These are phyloP conservation scores for Aeschynomene evenia DNA, from an alignment of 306 rosid genomes.

Conservation along the genomic window DNA sequence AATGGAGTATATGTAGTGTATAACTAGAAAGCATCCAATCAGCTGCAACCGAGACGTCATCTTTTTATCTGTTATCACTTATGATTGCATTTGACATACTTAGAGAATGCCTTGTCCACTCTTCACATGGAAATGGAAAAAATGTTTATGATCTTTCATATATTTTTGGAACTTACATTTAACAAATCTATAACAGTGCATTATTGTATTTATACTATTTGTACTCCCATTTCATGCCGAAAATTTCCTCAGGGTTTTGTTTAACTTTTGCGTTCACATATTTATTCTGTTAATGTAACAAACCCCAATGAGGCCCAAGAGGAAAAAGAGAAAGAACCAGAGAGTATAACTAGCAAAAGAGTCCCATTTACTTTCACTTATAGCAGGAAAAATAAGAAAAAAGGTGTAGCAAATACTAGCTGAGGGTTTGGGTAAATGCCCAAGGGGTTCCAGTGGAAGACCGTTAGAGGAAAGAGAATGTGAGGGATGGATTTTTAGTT, in stretches of 20 bases:
- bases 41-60: background rate
- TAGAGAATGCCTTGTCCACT: background rate
- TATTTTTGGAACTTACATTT: constrained; percentile 14
- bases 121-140: background rate
- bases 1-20: background rate
- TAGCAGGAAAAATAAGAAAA: too few species aligned
- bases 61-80: background rate
- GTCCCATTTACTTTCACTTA: too few species aligned
- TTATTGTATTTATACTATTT: background rate
- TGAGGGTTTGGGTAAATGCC: too few species aligned
- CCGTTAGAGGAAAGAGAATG: too few species aligned
- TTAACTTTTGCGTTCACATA: background rate
- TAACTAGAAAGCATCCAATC: constrained; percentile 9
- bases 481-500: too few species aligned
- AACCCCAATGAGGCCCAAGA: too few species aligned
- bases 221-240: background rate
- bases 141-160: constrained; percentile 1
- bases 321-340: too few species aligned
- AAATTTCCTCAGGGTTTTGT: constrained; percentile 1
- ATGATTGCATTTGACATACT: background rate
- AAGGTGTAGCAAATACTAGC: too few species aligned
- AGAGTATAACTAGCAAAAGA: too few species aligned
- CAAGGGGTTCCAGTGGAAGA: too few species aligned
- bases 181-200: background rate
- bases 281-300: constrained; percentile 2